Percentiles rank a stretch among this genome's conserved stretches.
Evolutionary conservation across 2,329 filamentous ascomycete species (phyloP).

Genomic region (Alternaria consortialis): DNA sequence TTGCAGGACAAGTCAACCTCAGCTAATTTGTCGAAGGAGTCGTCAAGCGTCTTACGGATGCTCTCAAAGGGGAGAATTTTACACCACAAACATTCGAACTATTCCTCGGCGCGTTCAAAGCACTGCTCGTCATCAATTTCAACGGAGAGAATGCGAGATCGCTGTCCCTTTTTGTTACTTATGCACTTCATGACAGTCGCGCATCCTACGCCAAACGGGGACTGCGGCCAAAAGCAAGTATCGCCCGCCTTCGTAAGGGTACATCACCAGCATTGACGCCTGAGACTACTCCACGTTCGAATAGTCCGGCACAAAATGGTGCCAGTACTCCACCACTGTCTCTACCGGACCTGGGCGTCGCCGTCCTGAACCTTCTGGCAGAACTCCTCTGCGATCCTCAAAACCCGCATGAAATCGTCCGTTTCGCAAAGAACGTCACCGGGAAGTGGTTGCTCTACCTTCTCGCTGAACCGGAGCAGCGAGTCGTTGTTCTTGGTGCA

Average conservation of each 20-base stretch:
- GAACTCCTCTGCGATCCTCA: conserved; percentile 78
- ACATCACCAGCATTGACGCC: conserved; percentile 40
- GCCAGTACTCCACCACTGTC: conserved; percentile 50
- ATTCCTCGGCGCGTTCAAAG: conserved; percentile 81
- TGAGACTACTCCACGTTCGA: conserved; percentile 41
- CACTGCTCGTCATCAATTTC: conserved; percentile 80
- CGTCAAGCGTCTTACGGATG: conserved; percentile 87
- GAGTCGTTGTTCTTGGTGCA: conserved; percentile 80
- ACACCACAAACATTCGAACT: conserved; percentile 74
- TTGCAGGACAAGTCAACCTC: background rate
- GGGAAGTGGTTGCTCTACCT: conserved; percentile 97
- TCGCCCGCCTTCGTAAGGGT: conserved; percentile 40
- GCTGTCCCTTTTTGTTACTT: conserved; percentile 91
- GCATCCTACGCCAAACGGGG: conserved; percentile 51
- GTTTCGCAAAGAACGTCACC: conserved; percentile 92
- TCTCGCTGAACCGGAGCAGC: conserved; percentile 83
- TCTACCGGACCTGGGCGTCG: conserved; percentile 76
- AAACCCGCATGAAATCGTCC: conserved; percentile 75
- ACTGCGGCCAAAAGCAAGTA: conserved; percentile 47
- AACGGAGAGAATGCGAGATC: conserved; percentile 86
- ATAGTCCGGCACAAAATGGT: conserved; percentile 39
- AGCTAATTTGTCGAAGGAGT: conserved; percentile 68
- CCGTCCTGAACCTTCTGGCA: conserved; percentile 79
- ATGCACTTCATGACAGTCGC: conserved; percentile 76
- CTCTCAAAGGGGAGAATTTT: conserved; percentile 84